Evolutionary conservation across 768 basidiomycete genomes (phyloP), one percentile per base, ranked within the genome.

Genomic region (Amanita phalloides): DNA sequence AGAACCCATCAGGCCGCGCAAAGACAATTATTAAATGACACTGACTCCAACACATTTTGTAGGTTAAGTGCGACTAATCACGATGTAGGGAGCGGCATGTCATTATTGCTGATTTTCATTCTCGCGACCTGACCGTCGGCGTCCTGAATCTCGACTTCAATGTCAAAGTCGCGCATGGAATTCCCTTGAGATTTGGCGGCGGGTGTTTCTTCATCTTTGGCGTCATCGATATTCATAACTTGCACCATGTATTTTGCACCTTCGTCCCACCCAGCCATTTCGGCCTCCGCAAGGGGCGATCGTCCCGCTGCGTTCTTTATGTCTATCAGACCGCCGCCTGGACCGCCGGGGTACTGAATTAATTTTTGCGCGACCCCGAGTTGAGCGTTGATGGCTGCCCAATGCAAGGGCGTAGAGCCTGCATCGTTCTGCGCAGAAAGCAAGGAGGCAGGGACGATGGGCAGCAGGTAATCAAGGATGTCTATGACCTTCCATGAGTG

Each of bases 331-430:
- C 75, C 74, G 25, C 75, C 64, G 1, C 91, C 81, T 1, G 82
- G 81, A 0, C 84, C 84, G 20, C 57, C 60, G 0, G 76, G 68
- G 56, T 73, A 75, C 48, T 72, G 65, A 9, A 90, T 77, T 28
- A 91, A 77, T 33, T 69, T 72, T 62, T 82, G 74, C 1, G 76
- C 73, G 44, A 82, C 62, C 6, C 66, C 62, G 3, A 95, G 76
- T 58, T 94, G 93, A 2, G 76, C 70, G 64, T 96, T 97, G 37
- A 92, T 65, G 2, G 87, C 80, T 0, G 93, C 92, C 93, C 93
- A 96, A 61, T 97, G 94, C 5, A 96, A 67, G 6, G 94, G 76
- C 2, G 89, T 94, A 23, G 93, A 94, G 48, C 81, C 75, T 0
- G 87, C 74, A 26, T 64, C 64, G 61, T 96, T 97, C 54, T 77